phyloP scores from a whole-genome alignment of 306 rosid species.

The Castanospermum australe region DNA sequence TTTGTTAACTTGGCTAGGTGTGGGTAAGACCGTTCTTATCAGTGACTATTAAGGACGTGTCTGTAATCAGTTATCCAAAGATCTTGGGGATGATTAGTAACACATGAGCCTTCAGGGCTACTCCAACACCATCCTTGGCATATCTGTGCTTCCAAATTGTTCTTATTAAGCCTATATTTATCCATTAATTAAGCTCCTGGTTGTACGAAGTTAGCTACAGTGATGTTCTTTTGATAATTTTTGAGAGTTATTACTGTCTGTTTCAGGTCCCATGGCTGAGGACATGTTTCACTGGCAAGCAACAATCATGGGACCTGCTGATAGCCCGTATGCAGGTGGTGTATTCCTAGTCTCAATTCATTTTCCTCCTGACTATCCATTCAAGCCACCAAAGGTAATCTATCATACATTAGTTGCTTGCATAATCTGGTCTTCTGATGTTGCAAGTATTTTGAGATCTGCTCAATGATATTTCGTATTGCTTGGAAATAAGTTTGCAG shows the following conservation, averaged over 20 bases:
- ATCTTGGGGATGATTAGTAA: not conserved
- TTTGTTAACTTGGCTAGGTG: not conserved
- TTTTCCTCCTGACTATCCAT: slow-evolving; percentile 89
- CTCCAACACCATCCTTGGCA: not conserved
- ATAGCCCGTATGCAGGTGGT: slow-evolving; percentile 85
- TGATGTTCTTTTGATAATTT: not conserved
- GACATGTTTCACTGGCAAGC: slow-evolving; percentile 99
- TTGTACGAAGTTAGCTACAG: not conserved
- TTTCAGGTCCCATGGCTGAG: slow-evolving; percentile 85
- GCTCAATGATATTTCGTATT: not conserved
- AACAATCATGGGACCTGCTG: slow-evolving; percentile 86
- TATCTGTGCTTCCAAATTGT: not conserved
- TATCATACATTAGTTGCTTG: not conserved
- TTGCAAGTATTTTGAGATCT: not conserved
- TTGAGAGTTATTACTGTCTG: not conserved
- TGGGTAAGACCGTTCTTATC: not conserved
- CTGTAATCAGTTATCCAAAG: not conserved
- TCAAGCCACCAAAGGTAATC: slow-evolving; percentile 89
- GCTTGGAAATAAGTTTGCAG: not conserved
- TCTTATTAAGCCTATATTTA: not conserved
- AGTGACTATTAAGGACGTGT: not conserved
- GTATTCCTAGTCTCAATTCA: slow-evolving; percentile 81
- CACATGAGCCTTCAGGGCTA: not conserved
- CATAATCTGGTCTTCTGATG: not conserved
- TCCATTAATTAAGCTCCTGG: not conserved